Percentiles rank a stretch among this genome's conserved stretches.
phyloP scores from a whole-genome alignment of 2,329 filamentous ascomycete species.

The Talaromyces pinophilus region DNA sequence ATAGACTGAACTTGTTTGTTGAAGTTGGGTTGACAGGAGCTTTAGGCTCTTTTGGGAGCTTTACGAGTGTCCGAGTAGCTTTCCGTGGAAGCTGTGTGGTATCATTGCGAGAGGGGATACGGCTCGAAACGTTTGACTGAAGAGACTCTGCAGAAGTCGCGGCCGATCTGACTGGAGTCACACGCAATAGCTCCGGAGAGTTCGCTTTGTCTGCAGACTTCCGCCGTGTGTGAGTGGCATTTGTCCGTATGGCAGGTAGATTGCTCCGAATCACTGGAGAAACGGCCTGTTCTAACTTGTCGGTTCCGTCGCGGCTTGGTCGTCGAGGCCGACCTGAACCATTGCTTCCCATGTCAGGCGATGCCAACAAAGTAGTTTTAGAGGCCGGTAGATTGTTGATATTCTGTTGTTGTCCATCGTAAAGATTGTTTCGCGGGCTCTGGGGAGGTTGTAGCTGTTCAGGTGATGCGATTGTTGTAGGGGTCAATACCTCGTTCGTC shows the following conservation, averaged over 20 bases:
- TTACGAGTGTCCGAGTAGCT: constrained; percentile 42
- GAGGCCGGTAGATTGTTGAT: constrained; percentile 27
- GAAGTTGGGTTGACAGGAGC: constrained; percentile 35
- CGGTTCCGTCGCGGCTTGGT: constrained; percentile 69
- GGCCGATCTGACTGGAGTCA: constrained; percentile 35
- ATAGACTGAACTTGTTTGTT: constrained; percentile 73
- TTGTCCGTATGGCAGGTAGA: constrained; percentile 50
- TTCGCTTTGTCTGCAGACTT: constrained; percentile 50
- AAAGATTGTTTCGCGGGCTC: constrained; percentile 40
- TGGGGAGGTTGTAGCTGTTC: constrained; percentile 53
- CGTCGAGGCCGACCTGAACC: constrained; percentile 54
- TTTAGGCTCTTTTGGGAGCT: constrained; percentile 31
- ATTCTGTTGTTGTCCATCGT: constrained; percentile 28
- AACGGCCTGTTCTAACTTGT: constrained; percentile 58
- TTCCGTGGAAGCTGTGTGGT: constrained; percentile 36
- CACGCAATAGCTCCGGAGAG: constrained; percentile 34
- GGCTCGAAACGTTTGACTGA: constrained; percentile 35
- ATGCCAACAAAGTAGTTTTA: background rate
- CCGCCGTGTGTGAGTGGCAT: constrained; percentile 52
- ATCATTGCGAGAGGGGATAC: constrained; percentile 37
- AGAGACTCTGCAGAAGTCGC: constrained; percentile 43
- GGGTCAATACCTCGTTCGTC: constrained; percentile 21
- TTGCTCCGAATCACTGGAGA: constrained; percentile 61
- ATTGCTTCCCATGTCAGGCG: constrained; percentile 10
- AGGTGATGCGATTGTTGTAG: constrained; percentile 63